Conservation (phyloP, 345 rosid genomes). For the Psidium friedrichsthalianum region DNA sequence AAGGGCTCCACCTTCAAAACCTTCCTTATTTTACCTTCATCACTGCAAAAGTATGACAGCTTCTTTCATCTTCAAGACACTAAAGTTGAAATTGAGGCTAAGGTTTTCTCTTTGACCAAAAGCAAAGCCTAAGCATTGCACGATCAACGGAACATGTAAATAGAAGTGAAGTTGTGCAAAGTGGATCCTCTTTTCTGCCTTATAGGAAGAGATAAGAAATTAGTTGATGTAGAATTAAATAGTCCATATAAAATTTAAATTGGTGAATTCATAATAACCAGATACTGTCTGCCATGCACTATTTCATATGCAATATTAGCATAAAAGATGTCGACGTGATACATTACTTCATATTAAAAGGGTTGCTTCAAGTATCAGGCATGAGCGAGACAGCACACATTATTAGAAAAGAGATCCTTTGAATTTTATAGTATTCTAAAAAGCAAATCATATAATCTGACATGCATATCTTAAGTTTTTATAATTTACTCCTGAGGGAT, state of each 20-base stretch:
- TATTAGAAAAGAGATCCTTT: neutral
- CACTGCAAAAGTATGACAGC: constrained; percentile 29
- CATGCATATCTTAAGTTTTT: neutral
- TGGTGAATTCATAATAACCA: neutral
- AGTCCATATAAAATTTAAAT: neutral
- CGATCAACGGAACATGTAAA: neutral
- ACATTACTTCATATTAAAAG: neutral
- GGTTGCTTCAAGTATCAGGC: neutral
- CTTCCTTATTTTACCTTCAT: constrained; percentile 91
- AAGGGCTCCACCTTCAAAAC: constrained; percentile 89
- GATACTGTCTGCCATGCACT: neutral
- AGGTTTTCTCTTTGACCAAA: neutral
- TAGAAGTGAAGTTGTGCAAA: neutral
- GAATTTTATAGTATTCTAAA: neutral
- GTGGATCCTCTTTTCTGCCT: neutral
- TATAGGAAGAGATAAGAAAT: neutral
- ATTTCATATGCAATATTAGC: neutral
- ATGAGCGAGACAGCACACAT: neutral
- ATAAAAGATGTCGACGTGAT: neutral
- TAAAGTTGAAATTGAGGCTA: neutral
- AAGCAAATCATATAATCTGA: neutral
- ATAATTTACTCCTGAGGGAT: neutral
- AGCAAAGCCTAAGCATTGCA: neutral
- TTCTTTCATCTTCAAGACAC: neutral
- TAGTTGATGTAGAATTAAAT: neutral